phyloP scores from a whole-genome alignment of 2,329 filamentous ascomycete genomes.

The Ceratocystis diversiconidia region DNA sequence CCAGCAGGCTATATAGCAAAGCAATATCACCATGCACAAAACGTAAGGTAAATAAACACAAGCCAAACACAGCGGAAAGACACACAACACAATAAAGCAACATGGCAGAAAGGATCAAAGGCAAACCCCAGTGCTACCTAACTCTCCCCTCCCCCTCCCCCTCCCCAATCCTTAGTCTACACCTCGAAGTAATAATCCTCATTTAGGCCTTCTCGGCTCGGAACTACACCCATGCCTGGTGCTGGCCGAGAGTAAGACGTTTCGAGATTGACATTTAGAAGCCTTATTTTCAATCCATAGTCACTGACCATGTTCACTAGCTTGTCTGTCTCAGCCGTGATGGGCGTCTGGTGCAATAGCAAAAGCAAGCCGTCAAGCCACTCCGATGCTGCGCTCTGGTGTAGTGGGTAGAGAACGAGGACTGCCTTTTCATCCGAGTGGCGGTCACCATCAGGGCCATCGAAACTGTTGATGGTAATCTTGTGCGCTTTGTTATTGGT shows the following conservation, averaged over 20 bases:
- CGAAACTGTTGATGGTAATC: conserved; percentile 77
- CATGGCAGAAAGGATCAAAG: background rate
- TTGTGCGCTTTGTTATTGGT: conserved; percentile 47
- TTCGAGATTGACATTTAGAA: conserved; percentile 84
- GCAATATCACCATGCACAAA: background rate
- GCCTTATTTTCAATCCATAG: conserved; percentile 81
- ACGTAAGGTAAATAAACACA: background rate
- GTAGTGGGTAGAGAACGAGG: conserved; percentile 67
- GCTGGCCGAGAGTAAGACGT: conserved; percentile 52
- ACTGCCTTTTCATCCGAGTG: conserved; percentile 53
- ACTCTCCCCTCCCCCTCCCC: background rate
- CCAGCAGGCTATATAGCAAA: background rate
- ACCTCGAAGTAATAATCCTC: conserved; percentile 89
- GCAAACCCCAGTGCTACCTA: background rate
- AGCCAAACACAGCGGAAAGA: conserved; percentile 1
- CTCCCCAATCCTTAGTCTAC: conserved; percentile 24
- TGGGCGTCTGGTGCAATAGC: conserved; percentile 86
- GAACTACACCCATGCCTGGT: conserved; percentile 60
- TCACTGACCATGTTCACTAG: conserved; percentile 72
- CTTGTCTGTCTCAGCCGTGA: conserved; percentile 92
- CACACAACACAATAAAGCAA: background rate
- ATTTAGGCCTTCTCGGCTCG: conserved; percentile 70
- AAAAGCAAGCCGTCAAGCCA: conserved; percentile 94
- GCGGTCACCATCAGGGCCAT: conserved; percentile 28
- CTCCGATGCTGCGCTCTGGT: conserved; percentile 74